phyloP scores from a whole-genome alignment of 129 eudicot genomes.

The Flaveria robusta region DNA sequence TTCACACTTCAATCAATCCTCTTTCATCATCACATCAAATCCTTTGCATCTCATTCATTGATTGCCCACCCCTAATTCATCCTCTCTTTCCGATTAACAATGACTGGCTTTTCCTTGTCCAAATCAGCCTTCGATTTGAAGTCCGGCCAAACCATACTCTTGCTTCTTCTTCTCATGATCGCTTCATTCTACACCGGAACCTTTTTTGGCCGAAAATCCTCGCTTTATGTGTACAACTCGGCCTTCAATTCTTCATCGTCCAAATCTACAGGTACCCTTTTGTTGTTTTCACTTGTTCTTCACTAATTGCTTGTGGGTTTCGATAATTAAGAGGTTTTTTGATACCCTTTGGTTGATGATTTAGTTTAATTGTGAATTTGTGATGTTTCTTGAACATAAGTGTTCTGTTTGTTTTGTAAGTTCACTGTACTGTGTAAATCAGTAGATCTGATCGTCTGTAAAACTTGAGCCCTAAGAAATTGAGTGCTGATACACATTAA shows the following conservation, averaged over 20 bases:
- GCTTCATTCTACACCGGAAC: conserved; percentile 80
- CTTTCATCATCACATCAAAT: neutral
- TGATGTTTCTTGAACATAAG: conserved; percentile 3
- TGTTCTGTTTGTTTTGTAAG: neutral
- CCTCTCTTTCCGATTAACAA: conserved; percentile 20
- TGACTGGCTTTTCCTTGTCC: conserved; percentile 41
- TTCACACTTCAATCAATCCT: neutral
- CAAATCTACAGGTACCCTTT: conserved; percentile 39
- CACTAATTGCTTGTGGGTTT: conserved; percentile 12
- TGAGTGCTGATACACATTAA: too few relatives aligned
- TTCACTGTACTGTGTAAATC: conserved; percentile 8
- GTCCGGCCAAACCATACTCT: conserved; percentile 53
- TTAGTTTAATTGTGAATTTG: neutral
- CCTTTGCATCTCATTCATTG: neutral
- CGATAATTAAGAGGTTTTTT: neutral
- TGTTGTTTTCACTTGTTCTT: neutral
- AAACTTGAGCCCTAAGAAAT: neutral
- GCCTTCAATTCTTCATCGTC: conserved; percentile 47
- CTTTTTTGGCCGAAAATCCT: conserved; percentile 51
- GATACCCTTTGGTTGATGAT: too few relatives aligned
- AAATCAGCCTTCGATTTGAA: conserved; percentile 64
- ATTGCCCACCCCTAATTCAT: neutral
- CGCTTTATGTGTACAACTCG: conserved; percentile 21
- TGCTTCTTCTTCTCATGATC: conserved; percentile 60
- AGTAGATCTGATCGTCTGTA: conserved; percentile 13